Conservation (phyloP, 2,329 filamentous ascomycete species). For the Arthrobotrys musiformis region DNA sequence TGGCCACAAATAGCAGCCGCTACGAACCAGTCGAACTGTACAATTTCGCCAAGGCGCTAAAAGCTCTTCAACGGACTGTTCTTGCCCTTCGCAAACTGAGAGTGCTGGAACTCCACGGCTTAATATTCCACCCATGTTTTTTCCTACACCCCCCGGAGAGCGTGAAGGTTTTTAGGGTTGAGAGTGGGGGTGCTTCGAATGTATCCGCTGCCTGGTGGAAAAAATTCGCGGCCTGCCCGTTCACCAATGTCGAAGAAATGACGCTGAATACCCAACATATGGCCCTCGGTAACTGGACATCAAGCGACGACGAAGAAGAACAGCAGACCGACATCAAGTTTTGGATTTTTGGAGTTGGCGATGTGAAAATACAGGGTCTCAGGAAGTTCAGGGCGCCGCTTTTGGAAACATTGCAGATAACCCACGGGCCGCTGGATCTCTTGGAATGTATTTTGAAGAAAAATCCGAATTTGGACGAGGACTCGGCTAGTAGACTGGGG, state of each 20-base stretch:
- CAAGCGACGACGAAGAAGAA: conserved; percentile 6
- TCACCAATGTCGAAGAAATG: conserved; percentile 12
- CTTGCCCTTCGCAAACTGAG: conserved; percentile 6
- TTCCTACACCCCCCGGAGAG: conserved; percentile 2
- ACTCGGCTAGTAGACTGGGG: background rate
- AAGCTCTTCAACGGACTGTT: background rate
- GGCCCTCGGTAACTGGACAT: background rate
- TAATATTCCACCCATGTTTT: conserved; percentile 14
- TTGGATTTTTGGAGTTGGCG: conserved; percentile 9
- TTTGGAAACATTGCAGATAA: background rate
- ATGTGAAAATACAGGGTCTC: background rate
- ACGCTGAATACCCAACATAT: conserved; percentile 1
- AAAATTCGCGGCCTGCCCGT: conserved; percentile 5
- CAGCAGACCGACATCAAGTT: conserved; percentile 1
- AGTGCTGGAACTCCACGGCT: conserved; percentile 5
- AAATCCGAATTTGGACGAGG: background rate
- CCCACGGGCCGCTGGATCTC: background rate
- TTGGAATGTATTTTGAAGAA: background rate
- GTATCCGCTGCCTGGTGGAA: conserved; percentile 14
- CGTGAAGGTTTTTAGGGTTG: background rate
- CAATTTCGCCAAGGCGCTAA: conserved; percentile 23
- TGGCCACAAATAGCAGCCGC: conserved; percentile 14
- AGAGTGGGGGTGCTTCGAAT: background rate
- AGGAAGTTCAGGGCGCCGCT: background rate
- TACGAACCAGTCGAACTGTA: conserved; percentile 13